Evolutionary conservation across 805 yeast species (phyloP).

Genomic region (Cyberlindnera petersonii): DNA sequence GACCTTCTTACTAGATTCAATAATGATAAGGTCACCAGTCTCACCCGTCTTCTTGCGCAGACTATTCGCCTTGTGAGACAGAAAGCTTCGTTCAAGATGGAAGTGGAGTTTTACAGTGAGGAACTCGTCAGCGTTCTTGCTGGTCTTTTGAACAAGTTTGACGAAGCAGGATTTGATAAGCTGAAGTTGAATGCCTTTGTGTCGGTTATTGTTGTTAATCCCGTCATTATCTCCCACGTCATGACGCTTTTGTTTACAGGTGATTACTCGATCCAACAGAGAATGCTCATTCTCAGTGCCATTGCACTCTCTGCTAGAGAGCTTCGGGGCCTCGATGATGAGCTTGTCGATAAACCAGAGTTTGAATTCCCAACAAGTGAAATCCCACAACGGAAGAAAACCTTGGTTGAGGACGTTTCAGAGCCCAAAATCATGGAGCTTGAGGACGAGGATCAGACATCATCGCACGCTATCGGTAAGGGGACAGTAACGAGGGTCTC

Average conservation of each 20-base stretch:
- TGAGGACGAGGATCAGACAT: slow-evolving; percentile 4
- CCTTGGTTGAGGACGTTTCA: slow-evolving; percentile 14
- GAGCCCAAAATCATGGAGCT: slow-evolving; percentile 19
- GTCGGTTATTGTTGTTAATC: slow-evolving; percentile 55
- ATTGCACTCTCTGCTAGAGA: slow-evolving; percentile 72
- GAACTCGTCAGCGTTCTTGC: slow-evolving; percentile 49
- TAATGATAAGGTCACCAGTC: slow-evolving; percentile 39
- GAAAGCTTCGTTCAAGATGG: slow-evolving; percentile 57
- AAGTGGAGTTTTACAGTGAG: slow-evolving; percentile 54
- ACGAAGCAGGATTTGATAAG: slow-evolving; percentile 58
- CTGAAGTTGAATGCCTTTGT: slow-evolving; percentile 60
- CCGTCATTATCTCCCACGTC: slow-evolving; percentile 38
- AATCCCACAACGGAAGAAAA: slow-evolving; percentile 23
- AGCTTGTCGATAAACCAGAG: slow-evolving; percentile 37
- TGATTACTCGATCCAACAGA: slow-evolving; percentile 77
- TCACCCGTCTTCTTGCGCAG: slow-evolving; percentile 42
- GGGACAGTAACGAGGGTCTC: slow-evolving; percentile 33
- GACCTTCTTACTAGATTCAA: slow-evolving; percentile 60
- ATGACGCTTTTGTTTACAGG: slow-evolving; percentile 53
- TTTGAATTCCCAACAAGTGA: slow-evolving; percentile 33
- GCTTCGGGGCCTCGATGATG: slow-evolving; percentile 58
- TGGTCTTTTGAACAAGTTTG: slow-evolving; percentile 53
- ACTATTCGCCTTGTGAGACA: slow-evolving; percentile 54
- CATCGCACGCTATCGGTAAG: slow-evolving; percentile 5
- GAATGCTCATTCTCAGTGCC: slow-evolving; percentile 65